phyloP scores from a whole-genome alignment of 192 early-diverging fungal species.

The Geranomyces variabilis region DNA sequence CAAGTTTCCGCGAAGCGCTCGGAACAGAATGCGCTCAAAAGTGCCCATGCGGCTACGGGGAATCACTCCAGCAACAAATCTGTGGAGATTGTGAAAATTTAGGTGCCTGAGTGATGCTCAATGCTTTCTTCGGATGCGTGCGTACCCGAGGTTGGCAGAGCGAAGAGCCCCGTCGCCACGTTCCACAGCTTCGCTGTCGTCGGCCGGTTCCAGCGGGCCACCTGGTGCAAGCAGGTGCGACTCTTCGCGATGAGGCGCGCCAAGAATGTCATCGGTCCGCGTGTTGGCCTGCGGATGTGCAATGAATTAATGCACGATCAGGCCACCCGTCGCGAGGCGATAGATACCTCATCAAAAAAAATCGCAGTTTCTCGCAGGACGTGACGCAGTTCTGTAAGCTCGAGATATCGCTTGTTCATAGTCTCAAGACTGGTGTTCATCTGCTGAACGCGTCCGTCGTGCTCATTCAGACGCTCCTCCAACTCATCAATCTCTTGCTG shows the following conservation, averaged over 20 bases:
- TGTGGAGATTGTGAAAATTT: too few relatives aligned
- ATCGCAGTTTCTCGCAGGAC: constrained; percentile 85
- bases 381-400: constrained; percentile 87
- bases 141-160: constrained; percentile 47
- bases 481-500: constrained; percentile 95
- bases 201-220: constrained; percentile 19
- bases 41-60: constrained; percentile 77
- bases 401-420: constrained; percentile 84
- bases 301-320: not conserved
- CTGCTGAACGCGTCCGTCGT: constrained; percentile 80
- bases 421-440: constrained; percentile 88
- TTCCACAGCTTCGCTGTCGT: constrained; percentile 39
- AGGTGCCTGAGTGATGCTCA: too few relatives aligned
- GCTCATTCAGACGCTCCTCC: constrained; percentile 75
- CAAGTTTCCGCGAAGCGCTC: constrained; percentile 95
- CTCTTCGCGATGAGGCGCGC: constrained; percentile 41
- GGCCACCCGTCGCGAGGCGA: too few relatives aligned
- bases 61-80: constrained; percentile 96
- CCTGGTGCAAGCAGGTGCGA: constrained; percentile 30
- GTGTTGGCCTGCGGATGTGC: constrained; percentile 19
- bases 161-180: constrained; percentile 33
- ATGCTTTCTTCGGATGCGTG: too few relatives aligned
- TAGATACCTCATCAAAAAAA: constrained; percentile 75
- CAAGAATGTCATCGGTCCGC: constrained; percentile 44
- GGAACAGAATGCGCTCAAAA: constrained; percentile 96